Base-by-base conservation (phyloP, 1,139 yeast genomes). In the Debaryomyces sp. region DNA sequence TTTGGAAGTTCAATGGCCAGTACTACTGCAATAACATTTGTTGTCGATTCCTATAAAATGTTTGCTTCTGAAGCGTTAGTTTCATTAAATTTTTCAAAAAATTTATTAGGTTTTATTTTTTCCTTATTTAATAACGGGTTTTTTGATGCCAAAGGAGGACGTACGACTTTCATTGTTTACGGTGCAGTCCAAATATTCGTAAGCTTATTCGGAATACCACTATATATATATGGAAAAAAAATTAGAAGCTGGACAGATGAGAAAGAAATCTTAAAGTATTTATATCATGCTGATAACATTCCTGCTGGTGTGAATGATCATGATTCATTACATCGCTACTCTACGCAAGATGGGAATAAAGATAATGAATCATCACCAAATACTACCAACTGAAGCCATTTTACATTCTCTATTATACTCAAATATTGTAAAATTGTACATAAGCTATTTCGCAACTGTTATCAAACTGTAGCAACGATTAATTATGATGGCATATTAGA, bases 1-100 rank as follows among this genome's bases (percentile, higher is more conserved):
- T 83, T 82, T 64, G 88, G 88, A 10, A 75, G 84, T 50, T 77
- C 84, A 1, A 67, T 82, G 60, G 85, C 85, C 0, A 79, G 85
- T 38, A 81, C 87, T 5, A 79, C 85, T 1, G 82, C 85, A 10
- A 83, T 82, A 49, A 81, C 87, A 1, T 82, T 75, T 58, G 73
- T 82, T 2, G 84, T 83, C 21, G 88, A 83, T 59, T 75, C 80
- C 6, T 82, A 83, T 62, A 78, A 77, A 52, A 69, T 77, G 70
- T 81, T 76, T 68, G 85, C 88, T 0, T 76, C 82, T 7, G 88
- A 83, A 59, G 73, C 83, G 0, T 70, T 83, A 44, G 88, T 83
- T 3, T 71, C 84, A 9, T 70, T 82, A 49, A 82, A 82, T 60
- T 68, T 83, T 46, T 63, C 73, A 48, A 83, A 83, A 60, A 83